Conservation (phyloP, 805 yeast species). For the Sugiyamaella boreocaroliniensis region DNA sequence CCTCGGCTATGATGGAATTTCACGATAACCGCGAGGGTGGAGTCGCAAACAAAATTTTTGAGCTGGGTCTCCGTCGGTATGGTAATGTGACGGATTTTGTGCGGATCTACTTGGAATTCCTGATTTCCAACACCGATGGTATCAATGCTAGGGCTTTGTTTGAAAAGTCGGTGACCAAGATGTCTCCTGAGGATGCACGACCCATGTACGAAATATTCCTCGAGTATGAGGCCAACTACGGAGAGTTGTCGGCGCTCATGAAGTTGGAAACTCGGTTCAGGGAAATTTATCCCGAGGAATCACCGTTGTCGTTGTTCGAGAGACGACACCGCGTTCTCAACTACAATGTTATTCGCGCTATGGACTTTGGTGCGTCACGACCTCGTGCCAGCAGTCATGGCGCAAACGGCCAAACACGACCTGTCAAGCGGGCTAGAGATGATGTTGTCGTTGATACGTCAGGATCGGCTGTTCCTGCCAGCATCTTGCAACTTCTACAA, state of each 20-base stretch:
- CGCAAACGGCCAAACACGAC: conserved; percentile 3
- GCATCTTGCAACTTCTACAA: conserved; percentile 44
- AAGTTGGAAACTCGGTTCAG: conserved; percentile 61
- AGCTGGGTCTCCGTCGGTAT: conserved; percentile 61
- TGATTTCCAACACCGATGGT: conserved; percentile 63
- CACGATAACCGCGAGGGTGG: conserved; percentile 49
- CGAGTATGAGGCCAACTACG: conserved; percentile 60
- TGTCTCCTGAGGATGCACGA: conserved; percentile 36
- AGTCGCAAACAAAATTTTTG: conserved; percentile 70
- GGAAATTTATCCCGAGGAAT: conserved; percentile 59
- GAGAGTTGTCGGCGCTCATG: conserved; percentile 61
- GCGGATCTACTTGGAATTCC: conserved; percentile 61
- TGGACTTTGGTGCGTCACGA: conserved; percentile 4
- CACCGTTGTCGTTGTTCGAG: conserved; percentile 33
- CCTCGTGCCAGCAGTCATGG: conserved; percentile 3
- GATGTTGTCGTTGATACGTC: conserved; percentile 12
- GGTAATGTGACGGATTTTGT: conserved; percentile 55
- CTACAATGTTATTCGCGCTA: conserved; percentile 15
- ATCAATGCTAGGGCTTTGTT: conserved; percentile 72
- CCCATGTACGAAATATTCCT: conserved; percentile 53
- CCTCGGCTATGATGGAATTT: conserved; percentile 76
- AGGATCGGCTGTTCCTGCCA: conserved; percentile 21
- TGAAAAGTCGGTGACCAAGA: conserved; percentile 63
- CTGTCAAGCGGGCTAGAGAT: conserved; percentile 7
- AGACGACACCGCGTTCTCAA: conserved; percentile 28